Evolutionary conservation across 768 basidiomycete species (phyloP).

Genomic region (Dictyophora rubrovolvata): DNA sequence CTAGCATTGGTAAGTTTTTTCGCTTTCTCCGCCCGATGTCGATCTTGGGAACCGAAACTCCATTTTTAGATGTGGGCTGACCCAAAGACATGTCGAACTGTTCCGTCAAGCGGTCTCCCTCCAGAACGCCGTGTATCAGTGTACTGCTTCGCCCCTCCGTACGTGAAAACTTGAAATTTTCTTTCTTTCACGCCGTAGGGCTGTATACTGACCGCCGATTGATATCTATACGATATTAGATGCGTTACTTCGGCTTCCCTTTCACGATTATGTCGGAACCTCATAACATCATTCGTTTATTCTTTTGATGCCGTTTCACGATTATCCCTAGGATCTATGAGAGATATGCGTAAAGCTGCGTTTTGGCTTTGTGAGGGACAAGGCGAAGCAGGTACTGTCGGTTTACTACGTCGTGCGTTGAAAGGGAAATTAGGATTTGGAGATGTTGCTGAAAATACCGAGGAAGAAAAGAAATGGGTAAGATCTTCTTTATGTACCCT

Average conservation of each 20-base stretch:
- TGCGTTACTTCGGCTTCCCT: constrained; percentile 54
- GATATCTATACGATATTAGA: constrained; percentile 28
- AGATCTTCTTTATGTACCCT: background rate
- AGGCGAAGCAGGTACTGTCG: constrained; percentile 31
- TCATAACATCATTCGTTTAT: constrained; percentile 72
- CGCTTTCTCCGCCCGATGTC: background rate
- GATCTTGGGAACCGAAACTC: constrained; percentile 3
- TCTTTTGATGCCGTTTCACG: constrained; percentile 76
- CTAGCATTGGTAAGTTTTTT: constrained; percentile 51
- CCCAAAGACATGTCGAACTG: constrained; percentile 58
- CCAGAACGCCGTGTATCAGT: constrained; percentile 55
- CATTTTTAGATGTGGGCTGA: constrained; percentile 71
- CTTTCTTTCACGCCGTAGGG: background rate
- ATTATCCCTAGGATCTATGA: constrained; percentile 65
- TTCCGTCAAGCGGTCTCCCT: constrained; percentile 55
- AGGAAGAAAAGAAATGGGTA: constrained; percentile 8
- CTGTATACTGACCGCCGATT: background rate
- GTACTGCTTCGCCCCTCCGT: constrained; percentile 78
- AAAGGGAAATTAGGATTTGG: constrained; percentile 56
- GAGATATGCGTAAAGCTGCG: constrained; percentile 64
- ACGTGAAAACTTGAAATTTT: constrained; percentile 19
- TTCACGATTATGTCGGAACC: constrained; percentile 44
- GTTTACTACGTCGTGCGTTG: constrained; percentile 37
- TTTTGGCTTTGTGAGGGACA: constrained; percentile 75
- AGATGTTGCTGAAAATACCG: constrained; percentile 31